A percentile compares a stretch with the other conserved stretches of the same genome.
Conservation (phyloP, 768 basidiomycete genomes). For the Boletus reticuloceps region DNA sequence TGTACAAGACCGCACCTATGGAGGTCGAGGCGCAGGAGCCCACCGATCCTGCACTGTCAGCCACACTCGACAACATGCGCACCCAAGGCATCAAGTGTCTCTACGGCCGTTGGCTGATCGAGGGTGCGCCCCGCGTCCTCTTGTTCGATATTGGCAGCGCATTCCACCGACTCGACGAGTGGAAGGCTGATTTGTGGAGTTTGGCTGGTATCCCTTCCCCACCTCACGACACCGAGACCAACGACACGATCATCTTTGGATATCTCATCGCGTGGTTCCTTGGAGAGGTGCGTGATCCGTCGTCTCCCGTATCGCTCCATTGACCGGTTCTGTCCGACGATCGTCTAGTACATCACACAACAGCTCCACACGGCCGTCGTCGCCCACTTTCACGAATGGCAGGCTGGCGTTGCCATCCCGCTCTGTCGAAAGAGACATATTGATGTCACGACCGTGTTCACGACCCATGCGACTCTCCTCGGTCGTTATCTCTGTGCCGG, state of each 20-base stretch:
- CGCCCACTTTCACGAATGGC: conserved; percentile 99
- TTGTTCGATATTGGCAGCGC: conserved; percentile 93
- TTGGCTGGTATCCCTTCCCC: conserved; percentile 97
- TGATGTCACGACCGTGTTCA: conserved; percentile 98
- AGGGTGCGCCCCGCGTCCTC: conserved; percentile 92
- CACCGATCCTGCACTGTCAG: conserved; percentile 71
- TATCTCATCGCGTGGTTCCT: conserved; percentile 99
- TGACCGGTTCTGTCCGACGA: conserved; percentile 8
- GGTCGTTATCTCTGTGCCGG: conserved; percentile 99
- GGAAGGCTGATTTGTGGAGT: conserved; percentile 99
- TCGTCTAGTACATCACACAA: conserved; percentile 67
- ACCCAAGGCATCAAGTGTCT: conserved; percentile 89
- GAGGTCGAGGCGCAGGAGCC: conserved; percentile 96
- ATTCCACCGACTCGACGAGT: conserved; percentile 89
- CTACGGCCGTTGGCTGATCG: conserved; percentile 98
- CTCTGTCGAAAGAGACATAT: conserved; percentile 95
- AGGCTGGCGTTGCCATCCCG: conserved; percentile 93
- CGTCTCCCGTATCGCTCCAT: conserved; percentile 1
- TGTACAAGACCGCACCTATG: conserved; percentile 98
- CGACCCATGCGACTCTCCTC: conserved; percentile 96
- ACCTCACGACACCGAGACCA: conserved; percentile 95
- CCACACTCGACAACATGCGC: conserved; percentile 78
- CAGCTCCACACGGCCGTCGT: conserved; percentile 86
- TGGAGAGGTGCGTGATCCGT: conserved; percentile 73
- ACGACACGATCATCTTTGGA: conserved; percentile 96